These are phyloP conservation scores for Aquilaria agallochum DNA, from an alignment of 441 rosid genomes.

Conservation along the genomic window DNA sequence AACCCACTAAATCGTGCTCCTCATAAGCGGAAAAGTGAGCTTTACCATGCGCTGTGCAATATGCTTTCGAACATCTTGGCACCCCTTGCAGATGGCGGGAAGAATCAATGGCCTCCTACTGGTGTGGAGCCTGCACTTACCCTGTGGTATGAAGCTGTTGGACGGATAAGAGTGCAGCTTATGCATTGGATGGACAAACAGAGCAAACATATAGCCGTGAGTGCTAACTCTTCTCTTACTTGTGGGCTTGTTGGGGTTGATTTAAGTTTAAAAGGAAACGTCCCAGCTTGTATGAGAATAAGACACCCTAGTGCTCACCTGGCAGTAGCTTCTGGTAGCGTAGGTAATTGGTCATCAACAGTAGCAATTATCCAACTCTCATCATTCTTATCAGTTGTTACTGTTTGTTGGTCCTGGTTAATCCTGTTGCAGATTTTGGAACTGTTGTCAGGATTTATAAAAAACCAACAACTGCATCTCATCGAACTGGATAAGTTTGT, in stretches of 20 bases:
- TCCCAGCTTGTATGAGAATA: neutral
- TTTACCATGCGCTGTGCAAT: conserved; percentile 95
- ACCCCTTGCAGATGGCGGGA: conserved; percentile 95
- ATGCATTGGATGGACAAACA: conserved; percentile 99
- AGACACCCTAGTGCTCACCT: too few relatives aligned
- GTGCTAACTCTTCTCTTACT: conserved; percentile 24
- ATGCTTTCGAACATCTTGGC: conserved; percentile 98
- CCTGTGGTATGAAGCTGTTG: conserved; percentile 98
- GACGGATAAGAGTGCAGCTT: conserved; percentile 83
- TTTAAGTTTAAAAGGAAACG: neutral
- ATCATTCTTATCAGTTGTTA: neutral
- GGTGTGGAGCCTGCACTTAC: conserved; percentile 95
- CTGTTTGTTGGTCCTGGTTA: too few relatives aligned
- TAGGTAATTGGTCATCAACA: neutral
- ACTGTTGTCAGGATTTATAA: too few relatives aligned
- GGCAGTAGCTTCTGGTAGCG: too few relatives aligned
- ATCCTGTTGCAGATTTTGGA: too few relatives aligned
- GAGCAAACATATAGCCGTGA: conserved; percentile 95
- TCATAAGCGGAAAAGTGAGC: conserved; percentile 95
- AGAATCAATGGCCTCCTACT: conserved; percentile 97
- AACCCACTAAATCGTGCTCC: conserved; percentile 94
- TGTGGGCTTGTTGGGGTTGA: conserved; percentile 9
- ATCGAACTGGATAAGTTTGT: too few relatives aligned
- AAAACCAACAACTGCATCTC: too few relatives aligned
- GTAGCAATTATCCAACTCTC: conserved; percentile 1